These are phyloP conservation scores for Lichtheimia ornata DNA, from an alignment of 371 early-diverging fungal genomes.

Conservation along the genomic window DNA sequence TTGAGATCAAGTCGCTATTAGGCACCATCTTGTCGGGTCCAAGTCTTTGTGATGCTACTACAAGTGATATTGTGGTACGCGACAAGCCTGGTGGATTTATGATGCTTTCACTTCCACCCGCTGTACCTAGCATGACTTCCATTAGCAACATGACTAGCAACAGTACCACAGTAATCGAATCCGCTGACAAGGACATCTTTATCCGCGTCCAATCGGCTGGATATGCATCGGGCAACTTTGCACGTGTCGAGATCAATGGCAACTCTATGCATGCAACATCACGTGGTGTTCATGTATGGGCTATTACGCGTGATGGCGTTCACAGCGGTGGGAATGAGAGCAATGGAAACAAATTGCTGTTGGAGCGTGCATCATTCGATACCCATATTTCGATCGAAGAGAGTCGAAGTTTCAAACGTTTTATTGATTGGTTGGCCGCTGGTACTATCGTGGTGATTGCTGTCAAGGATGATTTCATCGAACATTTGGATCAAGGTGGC, in stretches of 20 bases:
- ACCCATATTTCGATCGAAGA: constrained; percentile 75
- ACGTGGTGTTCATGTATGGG: constrained; percentile 79
- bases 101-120: constrained; percentile 29
- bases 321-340: no score
- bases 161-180: not conserved
- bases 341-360: constrained; percentile 41
- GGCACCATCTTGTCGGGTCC: constrained; percentile 77
- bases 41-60: constrained; percentile 44
- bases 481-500: constrained; percentile 65
- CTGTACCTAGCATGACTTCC: constrained; percentile 21
- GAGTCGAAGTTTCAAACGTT: constrained; percentile 66
- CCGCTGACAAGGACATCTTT: not conserved
- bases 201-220: constrained; percentile 77
- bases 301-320: constrained; percentile 64
- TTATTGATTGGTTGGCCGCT: constrained; percentile 62
- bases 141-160: not conserved
- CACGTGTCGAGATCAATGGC: constrained; percentile 70
- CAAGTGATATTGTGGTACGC: constrained; percentile 47
- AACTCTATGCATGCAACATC: constrained; percentile 54
- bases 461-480: constrained; percentile 73
- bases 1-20: constrained; percentile 76
- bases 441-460: constrained; percentile 71
- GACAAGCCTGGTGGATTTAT: constrained; percentile 50
- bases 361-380: constrained; percentile 76
- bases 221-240: constrained; percentile 75